Evolutionary conservation across 139 green algal species (phyloP).

Genomic region (Auxenochlorella pyrenoidosa): DNA sequence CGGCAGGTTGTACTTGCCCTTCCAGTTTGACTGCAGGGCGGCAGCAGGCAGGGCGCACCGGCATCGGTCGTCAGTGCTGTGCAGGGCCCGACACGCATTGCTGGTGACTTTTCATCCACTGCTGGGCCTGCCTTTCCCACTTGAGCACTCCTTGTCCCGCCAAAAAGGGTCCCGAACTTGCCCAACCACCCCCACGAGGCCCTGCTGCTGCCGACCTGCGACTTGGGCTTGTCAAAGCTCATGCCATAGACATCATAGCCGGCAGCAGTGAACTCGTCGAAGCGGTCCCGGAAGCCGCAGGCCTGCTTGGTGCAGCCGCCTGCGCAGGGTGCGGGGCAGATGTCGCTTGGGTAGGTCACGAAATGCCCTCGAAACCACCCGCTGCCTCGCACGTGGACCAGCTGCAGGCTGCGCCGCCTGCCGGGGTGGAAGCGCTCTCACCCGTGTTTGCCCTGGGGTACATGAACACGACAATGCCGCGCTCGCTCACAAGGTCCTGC

Average conservation of each 20-base stretch:
- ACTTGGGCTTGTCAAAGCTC: slow-evolving; percentile 60
- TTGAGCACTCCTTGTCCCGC: no score
- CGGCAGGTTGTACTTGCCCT: slow-evolving; percentile 49
- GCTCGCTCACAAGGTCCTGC: slow-evolving; percentile 38
- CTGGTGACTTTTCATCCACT: no score
- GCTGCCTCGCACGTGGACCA: no score
- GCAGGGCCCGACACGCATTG: no score
- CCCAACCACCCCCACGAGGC: not conserved
- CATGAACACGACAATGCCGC: slow-evolving; percentile 54
- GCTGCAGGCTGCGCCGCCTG: no score
- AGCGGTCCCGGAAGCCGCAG: slow-evolving; percentile 52
- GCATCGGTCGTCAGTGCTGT: no score
- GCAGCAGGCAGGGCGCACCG: no score
- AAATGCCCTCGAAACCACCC: no score
- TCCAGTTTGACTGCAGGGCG: slow-evolving; percentile 46
- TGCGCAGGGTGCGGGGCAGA: not conserved
- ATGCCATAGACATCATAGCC: slow-evolving; percentile 58
- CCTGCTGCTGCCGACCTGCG: slow-evolving; percentile 14
- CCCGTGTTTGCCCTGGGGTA: slow-evolving; percentile 46
- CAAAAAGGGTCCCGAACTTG: no score
- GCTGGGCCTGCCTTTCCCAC: no score
- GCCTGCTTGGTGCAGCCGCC: slow-evolving; percentile 45
- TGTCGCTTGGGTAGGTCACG: no score
- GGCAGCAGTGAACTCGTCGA: slow-evolving; percentile 26
- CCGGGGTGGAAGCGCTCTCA: not conserved